Percentiles rank a stretch among this genome's conserved stretches.
These are phyloP conservation scores for Ophioceras dolichostomum DNA, from an alignment of 2,329 filamentous ascomycete genomes.

Conservation along the genomic window DNA sequence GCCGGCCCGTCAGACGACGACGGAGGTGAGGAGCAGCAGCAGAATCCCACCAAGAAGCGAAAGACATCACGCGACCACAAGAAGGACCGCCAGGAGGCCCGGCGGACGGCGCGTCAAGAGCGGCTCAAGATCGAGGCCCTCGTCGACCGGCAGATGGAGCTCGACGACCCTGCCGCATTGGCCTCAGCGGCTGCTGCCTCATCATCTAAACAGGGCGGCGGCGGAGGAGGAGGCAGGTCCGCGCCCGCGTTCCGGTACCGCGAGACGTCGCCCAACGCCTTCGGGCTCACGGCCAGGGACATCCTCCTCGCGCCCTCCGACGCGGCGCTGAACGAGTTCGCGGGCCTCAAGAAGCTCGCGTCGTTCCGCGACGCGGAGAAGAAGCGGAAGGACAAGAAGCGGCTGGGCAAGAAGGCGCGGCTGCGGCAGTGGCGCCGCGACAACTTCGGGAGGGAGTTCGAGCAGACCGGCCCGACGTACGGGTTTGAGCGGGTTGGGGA, in stretches of 20 bases:
- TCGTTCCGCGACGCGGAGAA: slow-evolving; percentile 79
- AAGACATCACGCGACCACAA: slow-evolving; percentile 50
- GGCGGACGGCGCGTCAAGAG: slow-evolving; percentile 69
- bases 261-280: slow-evolving; percentile 81
- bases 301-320: slow-evolving; percentile 85
- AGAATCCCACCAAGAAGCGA: slow-evolving; percentile 37
- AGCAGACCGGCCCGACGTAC: slow-evolving; percentile 42
- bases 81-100: slow-evolving; percentile 40
- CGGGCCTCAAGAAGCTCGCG: slow-evolving; percentile 88
- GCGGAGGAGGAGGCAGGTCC: slow-evolving; percentile 9
- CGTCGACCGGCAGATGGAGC: slow-evolving; percentile 68
- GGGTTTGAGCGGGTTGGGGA: slow-evolving; percentile 33
- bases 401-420: slow-evolving; percentile 82
- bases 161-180: slow-evolving; percentile 53
- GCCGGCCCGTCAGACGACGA: slow-evolving; percentile 28
- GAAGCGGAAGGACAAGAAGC: slow-evolving; percentile 81
- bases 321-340: slow-evolving; percentile 75
- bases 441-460: slow-evolving; percentile 46
- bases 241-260: slow-evolving; percentile 70
- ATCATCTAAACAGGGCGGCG: slow-evolving; percentile 18
- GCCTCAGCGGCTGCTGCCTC: slow-evolving; percentile 16
- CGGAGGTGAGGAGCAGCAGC: slow-evolving; percentile 18
- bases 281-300: slow-evolving; percentile 79
- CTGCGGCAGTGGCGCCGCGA: slow-evolving; percentile 73
- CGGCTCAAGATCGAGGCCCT: slow-evolving; percentile 75